Evolutionary conservation across 306 rosid genomes (phyloP).

Genomic region (Cucumis hystrix): DNA sequence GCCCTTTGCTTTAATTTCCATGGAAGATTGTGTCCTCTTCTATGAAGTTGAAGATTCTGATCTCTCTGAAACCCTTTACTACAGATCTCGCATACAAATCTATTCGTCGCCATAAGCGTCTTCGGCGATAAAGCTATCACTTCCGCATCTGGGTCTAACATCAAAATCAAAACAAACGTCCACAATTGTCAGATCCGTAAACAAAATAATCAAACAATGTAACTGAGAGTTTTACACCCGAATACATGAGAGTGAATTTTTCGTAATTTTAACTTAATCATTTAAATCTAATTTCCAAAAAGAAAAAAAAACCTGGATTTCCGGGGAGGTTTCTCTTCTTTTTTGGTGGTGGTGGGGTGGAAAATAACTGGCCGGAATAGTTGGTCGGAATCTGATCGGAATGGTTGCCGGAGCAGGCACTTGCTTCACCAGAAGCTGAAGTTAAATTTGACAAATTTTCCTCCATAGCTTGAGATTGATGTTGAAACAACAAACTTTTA

Average conservation of each 20-base stretch:
- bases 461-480: constrained; percentile 29
- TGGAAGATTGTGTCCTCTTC: constrained; percentile 92
- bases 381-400: constrained; percentile 31
- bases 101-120: constrained; percentile 64
- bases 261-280: background rate
- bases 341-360: constrained; percentile 30
- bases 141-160: constrained; percentile 89
- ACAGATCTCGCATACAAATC: constrained; percentile 90
- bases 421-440: constrained; percentile 84
- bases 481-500: constrained; percentile 42
- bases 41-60: constrained; percentile 91
- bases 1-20: constrained; percentile 93
- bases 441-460: constrained; percentile 90
- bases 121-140: constrained; percentile 81
- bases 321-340: constrained; percentile 95
- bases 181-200: background rate
- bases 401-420: constrained; percentile 76
- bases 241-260: too few species aligned
- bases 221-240: background rate
- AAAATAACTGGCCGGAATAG: constrained; percentile 27
- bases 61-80: constrained; percentile 91
- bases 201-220: background rate
- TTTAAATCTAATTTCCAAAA: background rate
- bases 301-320: constrained; percentile 61
- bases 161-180: background rate